Conservation (phyloP, 129 eudicot genomes). For the Calendula officinalis region DNA sequence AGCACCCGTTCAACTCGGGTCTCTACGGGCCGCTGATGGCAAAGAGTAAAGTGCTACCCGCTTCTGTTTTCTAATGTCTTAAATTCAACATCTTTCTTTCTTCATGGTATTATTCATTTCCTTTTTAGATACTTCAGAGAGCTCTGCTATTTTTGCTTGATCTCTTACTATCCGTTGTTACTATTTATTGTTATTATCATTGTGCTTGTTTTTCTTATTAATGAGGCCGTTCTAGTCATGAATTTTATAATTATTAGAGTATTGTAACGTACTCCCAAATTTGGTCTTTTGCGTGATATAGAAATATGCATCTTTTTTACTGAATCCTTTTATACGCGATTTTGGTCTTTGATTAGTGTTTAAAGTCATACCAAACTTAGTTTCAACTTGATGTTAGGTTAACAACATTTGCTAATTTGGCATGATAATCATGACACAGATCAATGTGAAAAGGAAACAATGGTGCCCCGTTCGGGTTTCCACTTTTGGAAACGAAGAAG, state of each 20-base stretch:
- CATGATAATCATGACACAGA: constrained; percentile 5
- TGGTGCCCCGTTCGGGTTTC: neutral
- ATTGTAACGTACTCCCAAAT: neutral
- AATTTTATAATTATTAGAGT: no score
- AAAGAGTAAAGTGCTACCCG: constrained; percentile 46
- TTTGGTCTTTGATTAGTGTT: no score
- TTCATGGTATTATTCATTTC: constrained; percentile 7
- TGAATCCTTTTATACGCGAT: no score
- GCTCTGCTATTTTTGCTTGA: constrained; percentile 30
- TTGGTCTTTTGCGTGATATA: no score
- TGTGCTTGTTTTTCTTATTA: neutral
- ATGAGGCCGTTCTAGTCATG: neutral
- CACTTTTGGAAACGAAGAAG: neutral
- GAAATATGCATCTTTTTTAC: no score
- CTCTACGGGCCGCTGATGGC: constrained; percentile 98
- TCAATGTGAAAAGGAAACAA: neutral
- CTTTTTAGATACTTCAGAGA: constrained; percentile 5
- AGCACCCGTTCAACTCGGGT: constrained; percentile 94
- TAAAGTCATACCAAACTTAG: neutral
- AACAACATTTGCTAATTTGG: neutral
- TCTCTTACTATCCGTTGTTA: constrained; percentile 3
- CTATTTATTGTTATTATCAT: neutral
- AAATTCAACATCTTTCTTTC: constrained; percentile 3
- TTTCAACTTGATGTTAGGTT: neutral
- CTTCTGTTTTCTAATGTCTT: neutral